Base-by-base conservation (phyloP, 495 filamentous ascomycete species). In the Xylaria castorea region DNA sequence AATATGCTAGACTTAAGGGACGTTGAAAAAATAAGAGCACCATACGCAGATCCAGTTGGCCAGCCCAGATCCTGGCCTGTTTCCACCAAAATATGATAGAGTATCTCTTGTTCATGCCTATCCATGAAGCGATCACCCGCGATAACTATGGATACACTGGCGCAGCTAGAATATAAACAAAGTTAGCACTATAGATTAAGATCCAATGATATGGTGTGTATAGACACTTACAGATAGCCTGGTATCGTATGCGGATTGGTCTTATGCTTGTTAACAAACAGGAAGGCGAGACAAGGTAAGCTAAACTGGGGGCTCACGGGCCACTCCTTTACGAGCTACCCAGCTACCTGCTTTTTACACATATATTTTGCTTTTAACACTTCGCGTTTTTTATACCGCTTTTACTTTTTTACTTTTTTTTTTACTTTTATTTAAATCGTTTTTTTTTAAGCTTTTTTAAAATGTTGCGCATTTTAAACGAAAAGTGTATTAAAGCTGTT, bases 121-220 rank as follows among this genome's bases (percentile, higher is more conserved):
- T 71, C 68, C 8, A 34, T 64, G 30, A 71, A 71, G 20, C 68
- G 58, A 71, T 71, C 68, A 16, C 68, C 68, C 27, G 68, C 68
- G 18, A 64, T 34, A 3, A 58, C 27, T 42, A 71, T 64, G 18
- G 53, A 38, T 27, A 71, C 36, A 12, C 36, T 61, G 9, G 68
- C 68, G 66, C n/a, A 11, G 20, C 57, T 61, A 22, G 25, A 8
- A 57, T 57, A 57, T 57, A 57, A 27, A 32, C 3, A 32, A 32
- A 22, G 22, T 57, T 7, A 61, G 16, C 2, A n/a, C 7, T 38
- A 25, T 38, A 18, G 16, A 36, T 18, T 14, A 14, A 14, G 38
- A 42, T 38, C 3, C 18, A 18, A 2, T n/a, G 2, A 22, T 20
- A n/a, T n/a, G 18, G 30, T 38, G 30, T 38, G 1, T 61, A 34